phyloP scores from a whole-genome alignment of 371 early-diverging fungal genomes.

The Lichtheimia corymbifera region DNA sequence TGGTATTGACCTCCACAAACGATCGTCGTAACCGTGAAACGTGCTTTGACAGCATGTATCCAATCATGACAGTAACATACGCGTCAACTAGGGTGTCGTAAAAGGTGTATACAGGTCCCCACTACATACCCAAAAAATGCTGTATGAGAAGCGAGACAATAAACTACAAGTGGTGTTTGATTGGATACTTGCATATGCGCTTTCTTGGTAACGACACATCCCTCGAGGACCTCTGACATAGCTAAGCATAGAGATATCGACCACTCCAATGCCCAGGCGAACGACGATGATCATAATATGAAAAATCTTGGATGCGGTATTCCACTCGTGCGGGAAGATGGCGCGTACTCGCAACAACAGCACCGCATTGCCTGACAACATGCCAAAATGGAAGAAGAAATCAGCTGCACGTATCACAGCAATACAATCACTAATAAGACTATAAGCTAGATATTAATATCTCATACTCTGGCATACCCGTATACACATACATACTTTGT shows the following conservation, averaged over 20 bases:
- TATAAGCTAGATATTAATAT: background rate
- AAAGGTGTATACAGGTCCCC: constrained; percentile 49
- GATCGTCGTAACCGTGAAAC: constrained; percentile 25
- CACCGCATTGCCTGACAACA: constrained; percentile 38
- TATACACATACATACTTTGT: constrained; percentile 3
- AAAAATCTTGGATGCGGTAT: constrained; percentile 5
- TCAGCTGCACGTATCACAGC: constrained; percentile 27
- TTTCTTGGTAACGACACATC: constrained; percentile 31
- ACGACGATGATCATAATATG: constrained; percentile 15
- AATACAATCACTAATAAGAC: constrained; percentile 15
- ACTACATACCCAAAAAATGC: constrained; percentile 14
- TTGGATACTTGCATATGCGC: constrained; percentile 28
- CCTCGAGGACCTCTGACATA: constrained; percentile 12
- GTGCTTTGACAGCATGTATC: constrained; percentile 29
- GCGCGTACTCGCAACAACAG: constrained; percentile 31
- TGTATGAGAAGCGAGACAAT: background rate
- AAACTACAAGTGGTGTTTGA: background rate
- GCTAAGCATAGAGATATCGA: constrained; percentile 26
- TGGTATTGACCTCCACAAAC: constrained; percentile 22
- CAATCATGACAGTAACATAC: constrained; percentile 40
- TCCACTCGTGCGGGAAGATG: constrained; percentile 27
- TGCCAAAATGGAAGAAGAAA: constrained; percentile 36
- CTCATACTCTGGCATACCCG: background rate
- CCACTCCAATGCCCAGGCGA: constrained; percentile 28
- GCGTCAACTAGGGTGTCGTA: constrained; percentile 40